Evolutionary conservation across 768 basidiomycete genomes (phyloP).

Genomic region (Scleroderma bovista): DNA sequence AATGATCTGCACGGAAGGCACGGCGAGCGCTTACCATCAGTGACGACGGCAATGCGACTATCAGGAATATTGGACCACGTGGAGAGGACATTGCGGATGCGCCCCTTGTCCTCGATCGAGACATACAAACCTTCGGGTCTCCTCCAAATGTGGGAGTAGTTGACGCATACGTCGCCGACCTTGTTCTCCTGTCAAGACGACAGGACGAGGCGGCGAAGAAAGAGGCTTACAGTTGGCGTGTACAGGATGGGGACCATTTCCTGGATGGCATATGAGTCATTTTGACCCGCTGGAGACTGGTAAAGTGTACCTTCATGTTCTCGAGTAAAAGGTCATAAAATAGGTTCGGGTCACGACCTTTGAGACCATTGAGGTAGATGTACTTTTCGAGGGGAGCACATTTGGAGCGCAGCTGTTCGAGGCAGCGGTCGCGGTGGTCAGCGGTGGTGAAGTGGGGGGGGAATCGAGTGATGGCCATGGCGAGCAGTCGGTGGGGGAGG

Average conservation of each 20-base stretch:
- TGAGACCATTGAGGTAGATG: conserved; percentile 61
- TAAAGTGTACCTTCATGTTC: conserved; percentile 48
- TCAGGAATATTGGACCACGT: conserved; percentile 42
- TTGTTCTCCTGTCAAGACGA: conserved; percentile 12
- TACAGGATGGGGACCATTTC: conserved; percentile 67
- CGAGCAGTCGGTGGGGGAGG: conserved; percentile 5
- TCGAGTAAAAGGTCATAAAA: conserved; percentile 61
- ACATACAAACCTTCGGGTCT: conserved; percentile 57
- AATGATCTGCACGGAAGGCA: not conserved
- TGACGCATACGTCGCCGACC: conserved; percentile 69
- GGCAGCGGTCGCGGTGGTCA: conserved; percentile 51
- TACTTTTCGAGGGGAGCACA: conserved; percentile 56
- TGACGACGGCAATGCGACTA: conserved; percentile 69
- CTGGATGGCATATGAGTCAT: conserved; percentile 14
- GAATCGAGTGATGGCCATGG: conserved; percentile 28
- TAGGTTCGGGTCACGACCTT: conserved; percentile 54
- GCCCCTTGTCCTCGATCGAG: conserved; percentile 62
- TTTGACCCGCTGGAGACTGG: not conserved
- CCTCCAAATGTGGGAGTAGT: conserved; percentile 67
- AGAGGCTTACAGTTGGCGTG: conserved; percentile 58
- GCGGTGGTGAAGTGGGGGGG: conserved; percentile 47
- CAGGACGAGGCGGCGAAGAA: conserved; percentile 4
- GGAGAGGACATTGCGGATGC: conserved; percentile 50
- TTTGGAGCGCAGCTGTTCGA: conserved; percentile 56
- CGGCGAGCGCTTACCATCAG: conserved; percentile 48